Evolutionary conservation across 2,329 filamentous ascomycete genomes (phyloP).

Genomic region (Leptographium wingfieldii): DNA sequence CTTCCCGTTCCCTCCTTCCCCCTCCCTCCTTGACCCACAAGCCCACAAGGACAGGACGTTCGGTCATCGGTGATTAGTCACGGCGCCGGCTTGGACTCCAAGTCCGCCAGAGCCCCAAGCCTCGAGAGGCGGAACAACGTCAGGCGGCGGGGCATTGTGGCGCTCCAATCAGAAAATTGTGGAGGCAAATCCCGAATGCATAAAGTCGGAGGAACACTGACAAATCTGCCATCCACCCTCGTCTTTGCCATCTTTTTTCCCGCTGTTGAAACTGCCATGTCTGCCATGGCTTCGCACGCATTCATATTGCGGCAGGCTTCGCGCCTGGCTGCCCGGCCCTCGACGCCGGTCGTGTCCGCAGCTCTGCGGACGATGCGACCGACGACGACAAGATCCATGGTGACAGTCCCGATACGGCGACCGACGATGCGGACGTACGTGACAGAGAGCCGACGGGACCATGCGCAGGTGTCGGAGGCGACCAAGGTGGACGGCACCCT

Average conservation of each 20-base stretch:
- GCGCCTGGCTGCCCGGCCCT: slow-evolving; percentile 34
- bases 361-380: slow-evolving; percentile 18
- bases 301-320: slow-evolving; percentile 51
- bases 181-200: not conserved
- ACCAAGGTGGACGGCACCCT: slow-evolving; percentile 55
- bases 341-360: slow-evolving; percentile 17
- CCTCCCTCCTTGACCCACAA: no score
- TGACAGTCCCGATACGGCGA: not conserved
- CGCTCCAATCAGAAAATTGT: not conserved
- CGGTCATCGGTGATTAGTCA: no score
- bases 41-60: no score
- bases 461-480: slow-evolving; percentile 74
- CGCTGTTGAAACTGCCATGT: not conserved
- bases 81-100: no score
- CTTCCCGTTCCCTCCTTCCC: no score
- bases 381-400: slow-evolving; percentile 15
- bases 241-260: not conserved
- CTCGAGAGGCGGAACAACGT: not conserved
- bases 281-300: slow-evolving; percentile 7
- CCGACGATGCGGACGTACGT: slow-evolving; percentile 54
- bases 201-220: not conserved
- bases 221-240: not conserved
- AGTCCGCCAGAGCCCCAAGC: no score
- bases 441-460: slow-evolving; percentile 65
- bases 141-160: no score